phyloP scores from a whole-genome alignment of 768 basidiomycete genomes.

The Boletus pseudopeckii region DNA sequence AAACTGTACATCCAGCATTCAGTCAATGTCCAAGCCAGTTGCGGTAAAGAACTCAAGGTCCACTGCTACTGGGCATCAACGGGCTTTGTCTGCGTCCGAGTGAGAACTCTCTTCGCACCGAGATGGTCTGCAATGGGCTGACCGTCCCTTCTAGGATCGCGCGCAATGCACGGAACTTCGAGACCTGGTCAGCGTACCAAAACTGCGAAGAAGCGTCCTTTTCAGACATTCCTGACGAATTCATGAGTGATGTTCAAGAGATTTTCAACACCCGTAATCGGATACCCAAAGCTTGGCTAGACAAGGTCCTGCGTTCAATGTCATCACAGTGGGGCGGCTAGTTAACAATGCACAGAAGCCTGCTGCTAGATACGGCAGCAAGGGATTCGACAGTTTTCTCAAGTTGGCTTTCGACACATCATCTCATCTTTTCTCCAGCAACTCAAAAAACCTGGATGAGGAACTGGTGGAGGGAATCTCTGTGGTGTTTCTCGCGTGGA shows the following conservation, averaged over 20 bases:
- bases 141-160: constrained; percentile 40
- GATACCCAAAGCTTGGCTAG: constrained; percentile 43
- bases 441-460: constrained; percentile 14
- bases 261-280: constrained; percentile 38
- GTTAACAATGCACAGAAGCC: constrained; percentile 7
- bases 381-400: constrained; percentile 24
- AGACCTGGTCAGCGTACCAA: constrained; percentile 50
- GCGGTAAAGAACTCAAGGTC: constrained; percentile 10
- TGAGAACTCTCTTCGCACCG: constrained; percentile 19
- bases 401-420: constrained; percentile 31
- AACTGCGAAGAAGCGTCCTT: constrained; percentile 48
- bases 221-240: constrained; percentile 41
- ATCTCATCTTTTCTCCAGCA: constrained; percentile 40
- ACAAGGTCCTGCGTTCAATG: constrained; percentile 31
- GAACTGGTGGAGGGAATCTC: constrained; percentile 38
- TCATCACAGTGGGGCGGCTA: neutral
- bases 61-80: constrained; percentile 22
- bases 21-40: constrained; percentile 20
- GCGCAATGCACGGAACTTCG: constrained; percentile 45
- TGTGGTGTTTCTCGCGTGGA: constrained; percentile 45
- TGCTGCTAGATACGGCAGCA: constrained; percentile 3
- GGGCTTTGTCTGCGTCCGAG: constrained; percentile 48
- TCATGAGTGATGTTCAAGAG: constrained; percentile 34
- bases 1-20: neutral
- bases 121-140: neutral